These are phyloP conservation scores for Ailanthus altissimus DNA, from an alignment of 345 rosid genomes.

Conservation along the genomic window DNA sequence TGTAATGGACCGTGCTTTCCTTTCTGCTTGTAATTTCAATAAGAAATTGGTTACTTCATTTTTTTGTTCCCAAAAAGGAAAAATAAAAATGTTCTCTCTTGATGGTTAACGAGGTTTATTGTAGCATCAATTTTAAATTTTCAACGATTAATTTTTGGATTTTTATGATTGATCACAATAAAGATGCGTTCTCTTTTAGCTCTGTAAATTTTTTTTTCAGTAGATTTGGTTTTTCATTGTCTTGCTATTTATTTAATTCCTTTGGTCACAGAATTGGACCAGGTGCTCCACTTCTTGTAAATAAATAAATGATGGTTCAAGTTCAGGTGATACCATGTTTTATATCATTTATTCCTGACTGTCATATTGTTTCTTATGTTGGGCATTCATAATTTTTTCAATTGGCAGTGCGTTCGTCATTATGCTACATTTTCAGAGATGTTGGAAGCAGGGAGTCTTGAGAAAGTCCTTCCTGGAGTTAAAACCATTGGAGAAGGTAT, in stretches of 20 bases:
- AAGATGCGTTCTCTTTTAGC: neutral
- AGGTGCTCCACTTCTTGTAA: slow-evolving; percentile 59
- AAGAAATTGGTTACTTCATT: neutral
- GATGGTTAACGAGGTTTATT: neutral
- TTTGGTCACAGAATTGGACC: slow-evolving; percentile 47
- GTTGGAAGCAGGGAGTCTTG: slow-evolving; percentile 58
- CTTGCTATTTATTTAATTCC: slow-evolving; percentile 24
- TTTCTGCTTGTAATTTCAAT: neutral
- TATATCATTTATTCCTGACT: slow-evolving; percentile 7
- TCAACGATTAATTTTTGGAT: neutral
- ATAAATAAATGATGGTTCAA: slow-evolving; percentile 56
- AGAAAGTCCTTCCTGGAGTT: slow-evolving; percentile 65
- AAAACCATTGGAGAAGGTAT: slow-evolving; percentile 66
- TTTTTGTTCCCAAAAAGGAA: neutral
- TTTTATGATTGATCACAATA: neutral
- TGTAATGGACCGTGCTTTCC: neutral
- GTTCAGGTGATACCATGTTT: slow-evolving; percentile 52
- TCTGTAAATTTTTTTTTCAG: neutral
- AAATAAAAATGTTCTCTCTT: neutral
- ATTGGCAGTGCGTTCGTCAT: slow-evolving; percentile 44
- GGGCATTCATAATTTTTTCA: slow-evolving; percentile 16
- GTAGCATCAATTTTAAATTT: neutral
- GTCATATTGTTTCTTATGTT: slow-evolving; percentile 4
- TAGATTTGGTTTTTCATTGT: neutral
- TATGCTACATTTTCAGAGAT: slow-evolving; percentile 56